phyloP scores from a whole-genome alignment of 1,139 yeast species.

The Geotrichum fermentans region DNA sequence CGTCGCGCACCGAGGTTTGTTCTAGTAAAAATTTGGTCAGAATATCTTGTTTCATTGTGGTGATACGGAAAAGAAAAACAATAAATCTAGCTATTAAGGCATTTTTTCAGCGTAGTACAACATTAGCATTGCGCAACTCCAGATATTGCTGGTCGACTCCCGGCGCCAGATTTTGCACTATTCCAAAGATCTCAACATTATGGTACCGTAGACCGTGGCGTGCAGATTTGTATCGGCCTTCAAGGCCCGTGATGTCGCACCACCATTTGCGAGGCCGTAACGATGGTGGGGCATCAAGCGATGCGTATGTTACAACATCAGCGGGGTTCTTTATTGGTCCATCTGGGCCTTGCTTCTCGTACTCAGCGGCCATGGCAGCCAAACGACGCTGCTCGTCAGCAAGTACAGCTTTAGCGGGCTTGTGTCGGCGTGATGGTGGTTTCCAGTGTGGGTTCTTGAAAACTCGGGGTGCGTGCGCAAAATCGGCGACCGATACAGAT shows the following conservation, averaged over 20 bases:
- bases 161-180: slow-evolving; percentile 73
- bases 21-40: slow-evolving; percentile 24
- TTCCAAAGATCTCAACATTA: slow-evolving; percentile 79
- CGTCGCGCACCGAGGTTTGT: slow-evolving; percentile 26
- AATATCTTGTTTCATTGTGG: slow-evolving; percentile 19
- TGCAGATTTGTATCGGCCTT: slow-evolving; percentile 72
- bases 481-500: slow-evolving; percentile 29
- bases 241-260: slow-evolving; percentile 91
- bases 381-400: slow-evolving; percentile 72
- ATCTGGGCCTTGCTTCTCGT: slow-evolving; percentile 25
- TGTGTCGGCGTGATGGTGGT: slow-evolving; percentile 58
- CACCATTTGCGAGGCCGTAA: slow-evolving; percentile 74
- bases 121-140: slow-evolving; percentile 82
- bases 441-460: slow-evolving; percentile 56
- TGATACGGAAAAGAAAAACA: not conserved
- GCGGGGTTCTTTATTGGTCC: slow-evolving; percentile 21
- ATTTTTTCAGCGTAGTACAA: slow-evolving; percentile 52
- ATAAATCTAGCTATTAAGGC: not conserved
- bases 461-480: slow-evolving; percentile 25
- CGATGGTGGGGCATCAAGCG: slow-evolving; percentile 82
- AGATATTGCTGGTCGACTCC: slow-evolving; percentile 93
- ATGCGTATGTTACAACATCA: slow-evolving; percentile 29
- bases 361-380: slow-evolving; percentile 19
- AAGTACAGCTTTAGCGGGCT: slow-evolving; percentile 68
- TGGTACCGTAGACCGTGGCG: slow-evolving; percentile 72